A percentile compares a stretch with the other conserved stretches of the same genome.
phyloP scores from a whole-genome alignment of 176 grass and related monocot genomes.

The Tuctoria greenei region DNA sequence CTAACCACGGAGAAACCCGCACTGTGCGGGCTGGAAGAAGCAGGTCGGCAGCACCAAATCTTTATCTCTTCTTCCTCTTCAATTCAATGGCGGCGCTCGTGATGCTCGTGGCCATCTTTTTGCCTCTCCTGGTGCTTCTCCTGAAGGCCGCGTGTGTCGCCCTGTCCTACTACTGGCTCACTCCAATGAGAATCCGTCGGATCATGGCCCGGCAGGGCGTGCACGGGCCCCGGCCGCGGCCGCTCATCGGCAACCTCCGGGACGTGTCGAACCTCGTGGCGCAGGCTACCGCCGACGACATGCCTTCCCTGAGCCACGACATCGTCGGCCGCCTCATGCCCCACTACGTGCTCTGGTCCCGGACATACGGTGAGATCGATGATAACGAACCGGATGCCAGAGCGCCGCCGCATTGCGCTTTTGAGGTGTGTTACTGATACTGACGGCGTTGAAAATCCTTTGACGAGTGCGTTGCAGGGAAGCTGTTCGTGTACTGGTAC shows the following conservation, averaged over 20 bases:
- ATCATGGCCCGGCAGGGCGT: slow-evolving; percentile 78
- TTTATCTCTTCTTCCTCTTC: no score
- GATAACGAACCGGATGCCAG: not conserved
- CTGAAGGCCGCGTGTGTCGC: slow-evolving; percentile 58
- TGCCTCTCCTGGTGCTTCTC: slow-evolving; percentile 37
- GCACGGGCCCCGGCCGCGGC: slow-evolving; percentile 45
- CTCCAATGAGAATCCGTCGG: slow-evolving; percentile 58
- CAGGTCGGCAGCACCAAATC: not conserved
- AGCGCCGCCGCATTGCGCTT: slow-evolving; percentile 19
- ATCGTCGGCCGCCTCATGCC: slow-evolving; percentile 90
- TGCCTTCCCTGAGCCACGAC: slow-evolving; percentile 68
- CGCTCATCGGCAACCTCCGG: slow-evolving; percentile 73
- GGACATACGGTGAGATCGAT: slow-evolving; percentile 55
- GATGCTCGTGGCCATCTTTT: slow-evolving; percentile 20
- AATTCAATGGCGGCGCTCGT: slow-evolving; percentile 33
- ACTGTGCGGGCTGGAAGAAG: not conserved
- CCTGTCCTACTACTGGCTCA: slow-evolving; percentile 67
- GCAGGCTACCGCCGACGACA: slow-evolving; percentile 59
- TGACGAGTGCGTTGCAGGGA: slow-evolving; percentile 44
- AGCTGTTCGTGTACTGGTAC: slow-evolving; percentile 81
- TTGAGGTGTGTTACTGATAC: not conserved
- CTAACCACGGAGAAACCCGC: not conserved
- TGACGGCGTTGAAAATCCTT: not conserved
- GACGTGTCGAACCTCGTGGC: slow-evolving; percentile 55
- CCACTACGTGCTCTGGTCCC: slow-evolving; percentile 84